Percentiles rank a stretch among this genome's conserved stretches.
Evolutionary conservation across 2,329 filamentous ascomycete species (phyloP).

Genomic region (Aspergillus felis): DNA sequence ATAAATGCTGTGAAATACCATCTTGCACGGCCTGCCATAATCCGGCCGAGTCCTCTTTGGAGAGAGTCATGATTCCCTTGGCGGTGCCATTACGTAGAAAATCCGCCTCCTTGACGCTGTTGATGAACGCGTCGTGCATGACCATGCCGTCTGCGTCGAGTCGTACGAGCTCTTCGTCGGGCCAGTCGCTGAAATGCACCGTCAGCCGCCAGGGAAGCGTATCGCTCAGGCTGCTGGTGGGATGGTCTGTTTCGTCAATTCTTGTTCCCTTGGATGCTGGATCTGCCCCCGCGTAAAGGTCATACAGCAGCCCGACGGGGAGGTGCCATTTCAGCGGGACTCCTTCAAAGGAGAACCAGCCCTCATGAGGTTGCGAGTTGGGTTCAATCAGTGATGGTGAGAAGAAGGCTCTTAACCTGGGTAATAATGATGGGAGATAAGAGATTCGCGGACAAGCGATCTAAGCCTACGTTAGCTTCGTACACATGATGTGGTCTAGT

Average conservation of each 20-base stretch:
- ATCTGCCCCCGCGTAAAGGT: slow-evolving; percentile 61
- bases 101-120: slow-evolving; percentile 75
- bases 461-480: slow-evolving; percentile 27
- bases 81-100: slow-evolving; percentile 84
- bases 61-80: slow-evolving; percentile 84
- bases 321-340: slow-evolving; percentile 71
- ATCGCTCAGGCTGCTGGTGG: slow-evolving; percentile 10
- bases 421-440: slow-evolving; percentile 64
- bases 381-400: slow-evolving; percentile 55
- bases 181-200: slow-evolving; percentile 58
- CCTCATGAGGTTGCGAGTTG: slow-evolving; percentile 47
- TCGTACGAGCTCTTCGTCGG: slow-evolving; percentile 54
- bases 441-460: slow-evolving; percentile 63
- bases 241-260: slow-evolving; percentile 18
- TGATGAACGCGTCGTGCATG: slow-evolving; percentile 64
- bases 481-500: slow-evolving; percentile 1
- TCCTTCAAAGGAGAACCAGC: slow-evolving; percentile 64
- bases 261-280: slow-evolving; percentile 30
- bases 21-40: slow-evolving; percentile 78
- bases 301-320: slow-evolving; percentile 64
- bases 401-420: slow-evolving; percentile 62
- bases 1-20: slow-evolving; percentile 46
- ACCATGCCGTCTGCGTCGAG: slow-evolving; percentile 54
- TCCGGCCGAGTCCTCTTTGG: slow-evolving; percentile 75
- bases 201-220: slow-evolving; percentile 60